Conservation (phyloP, 2,329 filamentous ascomycete species). For the Curvularia verruculosa region DNA sequence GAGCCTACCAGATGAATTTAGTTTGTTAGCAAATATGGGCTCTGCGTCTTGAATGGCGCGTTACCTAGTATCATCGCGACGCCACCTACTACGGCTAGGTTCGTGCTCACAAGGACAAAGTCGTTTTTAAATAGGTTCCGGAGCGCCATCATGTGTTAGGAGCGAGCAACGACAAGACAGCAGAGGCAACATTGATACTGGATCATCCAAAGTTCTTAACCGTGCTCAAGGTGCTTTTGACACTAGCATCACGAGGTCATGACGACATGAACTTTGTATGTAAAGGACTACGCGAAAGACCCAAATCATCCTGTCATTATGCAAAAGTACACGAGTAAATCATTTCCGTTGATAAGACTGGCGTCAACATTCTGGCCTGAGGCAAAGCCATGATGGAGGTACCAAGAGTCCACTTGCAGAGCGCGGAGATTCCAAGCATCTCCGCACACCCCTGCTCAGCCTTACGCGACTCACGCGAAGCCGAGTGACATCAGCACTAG, state of each 20-base stretch:
- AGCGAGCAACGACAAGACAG: neutral
- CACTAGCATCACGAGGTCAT: constrained; percentile 7
- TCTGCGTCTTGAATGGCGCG: neutral
- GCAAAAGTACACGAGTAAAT: neutral
- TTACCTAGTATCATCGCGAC: constrained; percentile 16
- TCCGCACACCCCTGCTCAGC: constrained; percentile 34
- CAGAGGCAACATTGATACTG: neutral
- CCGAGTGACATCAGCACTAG: constrained; percentile 47
- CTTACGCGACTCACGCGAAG: constrained; percentile 24
- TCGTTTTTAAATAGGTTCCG: constrained; percentile 21
- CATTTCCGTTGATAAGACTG: neutral
- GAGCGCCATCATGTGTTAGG: constrained; percentile 8
- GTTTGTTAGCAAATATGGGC: neutral
- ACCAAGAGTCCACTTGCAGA: neutral
- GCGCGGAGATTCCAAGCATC: constrained; percentile 13
- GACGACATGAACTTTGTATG: constrained; percentile 7
- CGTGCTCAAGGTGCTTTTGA: neutral
- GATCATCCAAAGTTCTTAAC: neutral
- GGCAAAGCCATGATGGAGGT: no score
- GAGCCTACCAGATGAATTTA: constrained; percentile 4
- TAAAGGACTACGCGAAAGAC: neutral
- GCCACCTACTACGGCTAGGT: constrained; percentile 14
- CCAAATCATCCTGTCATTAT: neutral
- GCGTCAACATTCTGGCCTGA: neutral
- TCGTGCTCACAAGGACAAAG: constrained; percentile 13